Evolutionary conservation across 139 green algal genomes (phyloP).

Genomic region (Gonium pectorale): DNA sequence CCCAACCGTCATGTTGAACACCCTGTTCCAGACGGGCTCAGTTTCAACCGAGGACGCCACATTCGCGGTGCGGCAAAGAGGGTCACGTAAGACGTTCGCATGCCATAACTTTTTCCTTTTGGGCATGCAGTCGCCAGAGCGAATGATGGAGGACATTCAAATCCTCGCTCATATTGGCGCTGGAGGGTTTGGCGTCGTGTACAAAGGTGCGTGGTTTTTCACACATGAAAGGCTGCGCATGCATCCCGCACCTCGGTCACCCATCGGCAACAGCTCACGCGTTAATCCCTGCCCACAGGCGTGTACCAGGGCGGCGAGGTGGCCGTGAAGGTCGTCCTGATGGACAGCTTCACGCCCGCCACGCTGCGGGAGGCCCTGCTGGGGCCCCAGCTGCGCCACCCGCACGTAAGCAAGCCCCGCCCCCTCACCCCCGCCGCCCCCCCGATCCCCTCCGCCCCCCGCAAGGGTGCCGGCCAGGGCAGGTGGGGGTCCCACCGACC

Average conservation of each 20-base stretch:
- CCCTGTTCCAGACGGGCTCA: neutral
- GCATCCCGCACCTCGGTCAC: too few relatives aligned
- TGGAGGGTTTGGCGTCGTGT: neutral
- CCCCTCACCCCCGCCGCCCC: too few relatives aligned
- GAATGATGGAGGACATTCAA: constrained; percentile 8
- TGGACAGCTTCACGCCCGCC: neutral
- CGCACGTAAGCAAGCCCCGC: too few relatives aligned
- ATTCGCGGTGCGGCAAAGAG: too few relatives aligned
- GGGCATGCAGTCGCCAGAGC: neutral
- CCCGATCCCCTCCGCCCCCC: too few relatives aligned
- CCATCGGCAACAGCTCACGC: too few relatives aligned
- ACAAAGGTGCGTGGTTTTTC: too few relatives aligned
- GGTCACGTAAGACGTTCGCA: neutral
- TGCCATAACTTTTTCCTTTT: neutral
- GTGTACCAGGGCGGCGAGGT: neutral
- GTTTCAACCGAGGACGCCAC: neutral
- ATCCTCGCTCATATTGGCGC: neutral
- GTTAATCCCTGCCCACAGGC: neutral
- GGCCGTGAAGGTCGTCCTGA: neutral
- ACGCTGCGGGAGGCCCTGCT: neutral
- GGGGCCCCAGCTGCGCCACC: neutral
- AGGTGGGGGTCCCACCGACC: too few relatives aligned
- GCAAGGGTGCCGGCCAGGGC: too few relatives aligned
- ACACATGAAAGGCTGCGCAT: too few relatives aligned
- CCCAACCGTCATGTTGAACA: neutral